phyloP scores from a whole-genome alignment of 225 moss, liverwort and hornwort species.

The Bryum argenteum region DNA sequence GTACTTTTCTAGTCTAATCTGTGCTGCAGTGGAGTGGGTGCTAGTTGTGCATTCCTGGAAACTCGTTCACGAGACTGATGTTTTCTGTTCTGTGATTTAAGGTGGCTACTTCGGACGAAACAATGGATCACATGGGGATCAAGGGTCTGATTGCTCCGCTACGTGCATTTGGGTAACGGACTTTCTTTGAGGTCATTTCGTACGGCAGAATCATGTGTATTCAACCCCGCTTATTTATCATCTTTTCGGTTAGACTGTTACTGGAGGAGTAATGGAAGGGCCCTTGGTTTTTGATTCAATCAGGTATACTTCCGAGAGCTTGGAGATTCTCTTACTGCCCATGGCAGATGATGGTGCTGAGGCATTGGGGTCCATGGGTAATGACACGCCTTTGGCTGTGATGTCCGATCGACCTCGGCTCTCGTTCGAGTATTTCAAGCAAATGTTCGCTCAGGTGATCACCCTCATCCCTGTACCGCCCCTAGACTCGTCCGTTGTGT shows the following conservation, averaged over 20 bases:
- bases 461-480: neutral
- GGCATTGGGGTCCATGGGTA: slow-evolving; percentile 88
- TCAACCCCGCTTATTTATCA: neutral
- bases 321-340: slow-evolving; percentile 74
- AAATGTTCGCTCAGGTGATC: slow-evolving; percentile 83
- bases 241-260: slow-evolving; percentile 12
- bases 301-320: slow-evolving; percentile 70
- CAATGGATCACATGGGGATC: slow-evolving; percentile 76
- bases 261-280: neutral
- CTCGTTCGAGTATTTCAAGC: slow-evolving; percentile 83
- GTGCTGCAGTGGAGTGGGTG: neutral
- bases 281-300: slow-evolving; percentile 17
- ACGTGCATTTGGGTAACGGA: slow-evolving; percentile 71
- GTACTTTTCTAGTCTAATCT: neutral
- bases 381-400: slow-evolving; percentile 80
- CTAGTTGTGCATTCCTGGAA: neutral
- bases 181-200: neutral
- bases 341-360: slow-evolving; percentile 80
- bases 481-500: neutral
- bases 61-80: neutral
- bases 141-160: slow-evolving; percentile 62
- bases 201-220: neutral
- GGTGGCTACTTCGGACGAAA: slow-evolving; percentile 59
- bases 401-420: slow-evolving; percentile 76
- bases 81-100: slow-evolving; percentile 26